phyloP scores from a whole-genome alignment of 345 rosid species.

The Salix udensis region DNA sequence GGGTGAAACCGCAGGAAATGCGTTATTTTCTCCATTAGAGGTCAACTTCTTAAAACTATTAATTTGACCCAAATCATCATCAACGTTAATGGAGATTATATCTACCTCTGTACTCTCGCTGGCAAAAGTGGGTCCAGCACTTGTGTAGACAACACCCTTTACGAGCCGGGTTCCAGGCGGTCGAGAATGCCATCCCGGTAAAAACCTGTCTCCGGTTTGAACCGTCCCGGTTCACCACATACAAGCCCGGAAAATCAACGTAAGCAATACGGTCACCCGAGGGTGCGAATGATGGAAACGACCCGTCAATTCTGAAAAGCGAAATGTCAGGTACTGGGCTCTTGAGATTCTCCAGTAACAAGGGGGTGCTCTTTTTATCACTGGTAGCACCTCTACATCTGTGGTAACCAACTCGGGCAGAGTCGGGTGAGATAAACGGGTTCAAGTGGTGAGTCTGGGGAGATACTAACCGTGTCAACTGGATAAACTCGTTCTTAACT shows the following conservation, averaged over 20 bases:
- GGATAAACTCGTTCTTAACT: constrained; percentile 44
- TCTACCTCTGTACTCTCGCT: constrained; percentile 64
- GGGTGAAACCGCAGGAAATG: constrained; percentile 78
- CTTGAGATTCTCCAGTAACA: constrained; percentile 58
- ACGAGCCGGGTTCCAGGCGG: constrained; percentile 73
- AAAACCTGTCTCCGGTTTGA: constrained; percentile 53
- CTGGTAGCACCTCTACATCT: constrained; percentile 56
- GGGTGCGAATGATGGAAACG: constrained; percentile 82
- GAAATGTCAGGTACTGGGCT: constrained; percentile 53
- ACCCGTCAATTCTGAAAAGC: constrained; percentile 78
- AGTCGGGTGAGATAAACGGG: constrained; percentile 83
- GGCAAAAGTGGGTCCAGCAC: constrained; percentile 74
- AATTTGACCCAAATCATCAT: constrained; percentile 23
- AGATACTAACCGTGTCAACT: constrained; percentile 65
- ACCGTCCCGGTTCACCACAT: constrained; percentile 77
- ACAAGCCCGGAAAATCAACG: constrained; percentile 70
- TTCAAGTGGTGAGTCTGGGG: constrained; percentile 69
- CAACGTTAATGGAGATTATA: constrained; percentile 55
- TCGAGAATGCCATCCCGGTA: constrained; percentile 53
- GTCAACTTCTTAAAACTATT: constrained; percentile 48
- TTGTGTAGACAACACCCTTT: constrained; percentile 56
- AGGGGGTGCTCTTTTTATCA: constrained; percentile 31
- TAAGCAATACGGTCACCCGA: constrained; percentile 68
- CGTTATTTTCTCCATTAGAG: constrained; percentile 67
- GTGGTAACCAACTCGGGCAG: constrained; percentile 72